Evolutionary conservation across 768 basidiomycete genomes (phyloP), one percentile per base, ranked within the genome.

Genomic region (Collybia mongolica): DNA sequence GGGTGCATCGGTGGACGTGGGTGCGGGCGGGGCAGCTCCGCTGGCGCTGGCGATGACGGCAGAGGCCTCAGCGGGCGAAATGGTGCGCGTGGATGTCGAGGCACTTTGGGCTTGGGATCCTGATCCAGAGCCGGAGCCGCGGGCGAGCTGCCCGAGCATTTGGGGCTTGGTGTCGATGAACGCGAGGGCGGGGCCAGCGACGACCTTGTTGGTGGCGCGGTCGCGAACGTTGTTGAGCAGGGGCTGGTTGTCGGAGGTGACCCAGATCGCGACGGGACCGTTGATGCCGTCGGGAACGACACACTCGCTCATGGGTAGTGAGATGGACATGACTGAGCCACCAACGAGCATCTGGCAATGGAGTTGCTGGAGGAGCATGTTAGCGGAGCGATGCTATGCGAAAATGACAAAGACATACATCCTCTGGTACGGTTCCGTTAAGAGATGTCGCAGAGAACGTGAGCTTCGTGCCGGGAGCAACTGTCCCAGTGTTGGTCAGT

Each of bases 261-360:
- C 67, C 67, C 72, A 91, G 63, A 92, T 65, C 20, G 79, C 84
- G 57, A 91, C 84, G 54, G 86, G 84, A 38, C 91, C 90, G 64
- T 87, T 82, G 64, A 91, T 72, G 47, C 79, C 80, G 0, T 53
- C 29, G 32, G 90, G 92, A 11, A 92, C 81, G 51, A 76, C 65
- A 57, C 90, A 92, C 53, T 78, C 56, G 53, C 65, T 56, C 56
- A 88, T 62, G 2, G 88, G 83, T 39, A 90, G 72, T 26, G 79
- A 60, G 60, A 88, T 69, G 4, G 90, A 70, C 60, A 65, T 64
- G 44, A 82, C 64, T 15, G 68, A 45, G 23, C 84, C 86, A 24
- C 88, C 90, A 48, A 81, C 55, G 57, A 93, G 65, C 80, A 93
- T 89, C 68, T 92, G 85, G 67, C 90, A 91, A 69, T 74, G 81